These are phyloP conservation scores for Lichtheimia hyalospora DNA, from an alignment of 371 early-diverging fungal species.

Conservation along the genomic window DNA sequence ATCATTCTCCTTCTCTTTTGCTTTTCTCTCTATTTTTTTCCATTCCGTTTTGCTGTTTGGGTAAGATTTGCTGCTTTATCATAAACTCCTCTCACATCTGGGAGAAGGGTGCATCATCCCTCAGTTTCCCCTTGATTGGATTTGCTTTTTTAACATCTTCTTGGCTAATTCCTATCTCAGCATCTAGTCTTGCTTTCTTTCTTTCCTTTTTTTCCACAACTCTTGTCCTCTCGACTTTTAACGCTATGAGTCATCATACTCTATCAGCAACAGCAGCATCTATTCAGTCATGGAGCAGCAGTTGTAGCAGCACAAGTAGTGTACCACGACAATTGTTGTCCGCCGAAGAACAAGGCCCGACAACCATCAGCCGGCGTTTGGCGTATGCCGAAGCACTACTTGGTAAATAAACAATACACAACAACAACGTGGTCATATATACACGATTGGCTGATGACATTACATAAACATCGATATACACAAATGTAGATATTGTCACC, in stretches of 20 bases:
- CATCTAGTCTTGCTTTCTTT: conserved; percentile 3
- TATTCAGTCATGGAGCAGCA: not conserved
- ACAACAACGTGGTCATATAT: no score
- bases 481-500: conserved; percentile 7
- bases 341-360: not conserved
- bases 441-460: not conserved
- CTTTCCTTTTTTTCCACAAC: conserved; percentile 3
- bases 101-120: conserved; percentile 10
- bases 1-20: not conserved
- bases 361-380: conserved; percentile 22
- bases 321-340: not conserved
- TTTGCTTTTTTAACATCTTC: conserved; percentile 9
- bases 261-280: conserved; percentile 11
- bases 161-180: conserved; percentile 6
- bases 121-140: conserved; percentile 4
- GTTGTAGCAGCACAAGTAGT: conserved; percentile 9
- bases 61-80: conserved; percentile 1
- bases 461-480: not conserved
- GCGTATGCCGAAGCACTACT: conserved; percentile 51
- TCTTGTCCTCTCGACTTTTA: not conserved
- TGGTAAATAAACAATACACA: conserved; percentile 5
- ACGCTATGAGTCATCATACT: not conserved
- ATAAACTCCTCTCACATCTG: not conserved
- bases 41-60: not conserved
- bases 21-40: not conserved